A percentile compares a stretch with the other conserved stretches of the same genome.
phyloP scores from a whole-genome alignment of 148 eudicot genomes.

The Silene uniflora region DNA sequence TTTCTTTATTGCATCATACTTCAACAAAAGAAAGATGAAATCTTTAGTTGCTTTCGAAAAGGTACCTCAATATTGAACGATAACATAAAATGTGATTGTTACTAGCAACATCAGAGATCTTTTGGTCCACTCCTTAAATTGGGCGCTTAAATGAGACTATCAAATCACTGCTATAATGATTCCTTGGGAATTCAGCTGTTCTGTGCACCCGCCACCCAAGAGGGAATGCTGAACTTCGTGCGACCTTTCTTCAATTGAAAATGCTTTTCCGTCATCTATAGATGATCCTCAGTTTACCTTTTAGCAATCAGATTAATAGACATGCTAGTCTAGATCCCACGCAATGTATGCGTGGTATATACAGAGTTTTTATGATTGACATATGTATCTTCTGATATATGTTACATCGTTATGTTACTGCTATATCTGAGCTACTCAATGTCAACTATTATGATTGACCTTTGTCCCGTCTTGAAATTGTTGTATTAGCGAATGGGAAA shows the following conservation, averaged over 20 bases:
- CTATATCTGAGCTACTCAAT: conserved; percentile 1
- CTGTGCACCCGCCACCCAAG: neutral
- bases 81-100: neutral
- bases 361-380: too few relatives aligned
- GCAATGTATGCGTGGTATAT: too few relatives aligned
- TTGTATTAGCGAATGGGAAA: conserved; percentile 80
- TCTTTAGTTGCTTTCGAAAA: neutral
- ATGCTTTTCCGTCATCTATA: neutral
- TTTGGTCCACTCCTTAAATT: neutral
- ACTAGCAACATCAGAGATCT: neutral
- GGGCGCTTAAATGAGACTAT: conserved; percentile 1
- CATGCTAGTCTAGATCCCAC: too few relatives aligned
- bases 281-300: neutral
- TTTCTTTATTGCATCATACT: neutral
- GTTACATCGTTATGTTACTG: neutral
- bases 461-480: conserved; percentile 6
- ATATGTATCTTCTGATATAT: neutral
- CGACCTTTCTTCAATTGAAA: neutral
- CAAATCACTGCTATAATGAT: neutral
- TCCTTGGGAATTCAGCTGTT: neutral
- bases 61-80: neutral
- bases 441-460: conserved; percentile 9
- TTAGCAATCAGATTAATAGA: neutral
- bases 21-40: neutral
- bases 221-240: neutral